These are phyloP conservation scores for Polygonum aviculare DNA, from an alignment of 148 eudicot species.

Conservation along the genomic window DNA sequence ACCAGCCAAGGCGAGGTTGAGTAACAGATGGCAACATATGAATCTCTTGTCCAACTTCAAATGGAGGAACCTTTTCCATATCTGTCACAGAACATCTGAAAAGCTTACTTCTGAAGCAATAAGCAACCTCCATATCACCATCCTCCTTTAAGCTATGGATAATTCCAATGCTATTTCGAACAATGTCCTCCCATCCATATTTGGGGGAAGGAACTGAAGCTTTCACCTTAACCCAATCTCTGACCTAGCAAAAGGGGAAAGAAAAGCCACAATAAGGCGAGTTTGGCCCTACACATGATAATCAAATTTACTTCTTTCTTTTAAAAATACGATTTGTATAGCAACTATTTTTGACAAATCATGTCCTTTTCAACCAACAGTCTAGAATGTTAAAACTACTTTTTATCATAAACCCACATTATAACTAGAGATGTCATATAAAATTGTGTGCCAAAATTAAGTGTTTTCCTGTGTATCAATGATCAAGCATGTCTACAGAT, in stretches of 20 bases:
- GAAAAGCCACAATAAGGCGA: neutral
- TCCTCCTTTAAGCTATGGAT: slow-evolving; percentile 95
- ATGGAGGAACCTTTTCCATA: slow-evolving; percentile 80
- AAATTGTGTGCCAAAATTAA: neutral
- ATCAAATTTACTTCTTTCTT: too few species aligned
- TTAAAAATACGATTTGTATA: too few species aligned
- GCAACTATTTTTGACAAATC: too few species aligned
- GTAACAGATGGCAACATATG: slow-evolving; percentile 69
- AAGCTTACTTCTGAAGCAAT: slow-evolving; percentile 91
- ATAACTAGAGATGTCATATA: too few species aligned
- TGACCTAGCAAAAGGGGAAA: slow-evolving; percentile 43
- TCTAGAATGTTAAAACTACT: too few species aligned
- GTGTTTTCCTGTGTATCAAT: neutral
- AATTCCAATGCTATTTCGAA: slow-evolving; percentile 77
- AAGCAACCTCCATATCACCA: slow-evolving; percentile 95
- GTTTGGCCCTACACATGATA: too few species aligned
- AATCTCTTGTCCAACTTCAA: slow-evolving; percentile 91
- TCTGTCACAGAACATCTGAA: slow-evolving; percentile 94
- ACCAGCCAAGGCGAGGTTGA: slow-evolving; percentile 97
- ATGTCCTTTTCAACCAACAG: too few species aligned
- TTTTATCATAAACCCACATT: too few species aligned
- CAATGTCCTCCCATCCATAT: slow-evolving; percentile 97
- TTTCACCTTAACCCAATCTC: slow-evolving; percentile 92
- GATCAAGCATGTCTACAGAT: neutral
- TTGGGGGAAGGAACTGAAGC: slow-evolving; percentile 97